Base-by-base conservation (phyloP, 176 grass and related monocot species). In the Ampelocalamus luodianensis region DNA sequence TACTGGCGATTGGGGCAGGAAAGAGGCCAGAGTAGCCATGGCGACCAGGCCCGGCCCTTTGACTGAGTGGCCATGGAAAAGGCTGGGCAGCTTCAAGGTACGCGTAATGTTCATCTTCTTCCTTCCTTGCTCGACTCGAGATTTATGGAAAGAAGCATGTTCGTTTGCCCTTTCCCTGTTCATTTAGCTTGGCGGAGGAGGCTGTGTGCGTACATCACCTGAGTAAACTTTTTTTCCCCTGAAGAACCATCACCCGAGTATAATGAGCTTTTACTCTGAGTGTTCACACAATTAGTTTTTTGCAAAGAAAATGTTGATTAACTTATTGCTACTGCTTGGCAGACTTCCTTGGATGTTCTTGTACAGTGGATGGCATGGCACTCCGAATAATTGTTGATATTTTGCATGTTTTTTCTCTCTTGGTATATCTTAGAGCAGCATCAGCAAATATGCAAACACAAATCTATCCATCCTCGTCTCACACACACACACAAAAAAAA, bases 21-120 rank as follows among this genome's bases (percentile, higher is more conserved):
- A 20, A 9, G 2, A 12, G 8, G 22, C 9, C 3, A 36, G 62
- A 34, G 4, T 46, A 51, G 81, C 56, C 64, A 97, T 97, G 95
- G 95, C 95, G 68, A 88, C 84, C 15, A 93, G 88, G 79, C 95
- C 95, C 6, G 95, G 95, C 0, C 87, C 90, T 72, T 84, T 97
- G 84, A 97, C 95, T 6, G 92, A 93, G 68, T 97, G 95, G 95
- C 95, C 95, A 79, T 97, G 95, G 95, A 71, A 90, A 0, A 82
- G 87, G 75, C 89, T 94, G 10, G 95, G 95, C 39, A 91, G 82
- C 78, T 97, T 97, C 89, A 97, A 97, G 95, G 95, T 97, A 77
- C 64, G 36, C 43, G 26, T 15, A 4, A 49, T 46, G 39, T 7
- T 67, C 65, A 7, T 64, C 40, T 15, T 29, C 29, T 5, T 85